Evolutionary conservation across 495 filamentous ascomycete genomes (phyloP), one percentile per base, ranked within the genome.

Genomic region (Aspergillus biplanus): DNA sequence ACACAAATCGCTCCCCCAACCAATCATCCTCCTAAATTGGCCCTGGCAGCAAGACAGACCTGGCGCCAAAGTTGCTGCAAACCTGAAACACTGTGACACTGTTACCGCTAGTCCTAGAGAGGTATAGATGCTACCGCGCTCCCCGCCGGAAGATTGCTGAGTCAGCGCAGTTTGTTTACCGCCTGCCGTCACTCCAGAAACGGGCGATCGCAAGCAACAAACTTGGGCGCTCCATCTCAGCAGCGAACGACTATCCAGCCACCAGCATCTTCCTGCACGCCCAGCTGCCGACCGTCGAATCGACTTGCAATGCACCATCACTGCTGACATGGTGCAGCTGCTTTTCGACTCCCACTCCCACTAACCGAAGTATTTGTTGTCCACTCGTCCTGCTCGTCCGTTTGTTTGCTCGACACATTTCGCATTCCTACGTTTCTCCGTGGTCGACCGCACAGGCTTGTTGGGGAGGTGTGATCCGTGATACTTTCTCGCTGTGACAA

Each of bases 141-240:
- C 57, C 56, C 62, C 62, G 56, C 58, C 47, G 34, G 35, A 11
- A 18, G 13, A 12, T 35, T 35, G 68, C 44, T 54, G 69, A 71
- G 72, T 74, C 74, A 70, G 70, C 74, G 62, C n/a, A 53, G 63
- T 71, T 77, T 80, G 72, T 80, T 80, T 78, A 80, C 70, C 61
- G 63, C 62, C 63, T 59, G 67, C 61, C 56, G 77, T 80, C 75
- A 64, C 75, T 80, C 59, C 68, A 73, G 74, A 74, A 78, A 80
- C 75, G 61, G 48, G 12, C 18, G 49, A 27, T 35, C 33, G 33
- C 42, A 52, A 52, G 53, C 52, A 54, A 54, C 37, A 58, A 44
- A 56, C 59, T 37, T 13, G 7, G 21, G 21, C 13, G 34, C 57
- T 50, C 15, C 44, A 42, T 15, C 49, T 58, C 48, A 21, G 8